Conservation (phyloP, 2,329 filamentous ascomycete genomes). For the Cladophialophora chaetospira region DNA sequence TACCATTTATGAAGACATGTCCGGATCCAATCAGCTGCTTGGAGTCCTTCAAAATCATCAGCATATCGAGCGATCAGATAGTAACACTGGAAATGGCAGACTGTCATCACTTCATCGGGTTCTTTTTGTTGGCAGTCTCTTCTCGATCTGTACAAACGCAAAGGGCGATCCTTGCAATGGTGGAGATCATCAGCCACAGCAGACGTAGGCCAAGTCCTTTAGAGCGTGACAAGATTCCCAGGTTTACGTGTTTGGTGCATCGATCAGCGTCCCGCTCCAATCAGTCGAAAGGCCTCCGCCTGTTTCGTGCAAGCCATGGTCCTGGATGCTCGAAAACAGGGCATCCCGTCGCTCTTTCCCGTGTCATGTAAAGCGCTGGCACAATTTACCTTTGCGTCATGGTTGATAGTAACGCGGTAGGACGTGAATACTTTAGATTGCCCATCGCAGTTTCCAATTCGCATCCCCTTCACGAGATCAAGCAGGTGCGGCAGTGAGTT, state of each 20-base stretch:
- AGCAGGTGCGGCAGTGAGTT: conserved; percentile 4
- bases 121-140: neutral
- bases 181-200: conserved; percentile 1
- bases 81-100: neutral
- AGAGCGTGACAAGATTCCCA: conserved; percentile 3
- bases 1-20: neutral
- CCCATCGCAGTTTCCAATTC: neutral
- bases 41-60: neutral
- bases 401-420: neutral
- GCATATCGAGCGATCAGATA: neutral
- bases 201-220: conserved; percentile 13
- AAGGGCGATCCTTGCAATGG: neutral
- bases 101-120: neutral
- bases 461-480: neutral
- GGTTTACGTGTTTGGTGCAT: neutral
- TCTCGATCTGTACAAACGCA: neutral
- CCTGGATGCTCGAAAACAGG: conserved; percentile 3
- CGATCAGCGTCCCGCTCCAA: conserved; percentile 6
- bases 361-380: neutral
- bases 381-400: conserved; percentile 8
- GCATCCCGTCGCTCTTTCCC: neutral
- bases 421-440: neutral
- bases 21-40: neutral
- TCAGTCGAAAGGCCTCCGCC: neutral
- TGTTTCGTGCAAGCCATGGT: conserved; percentile 5